These are phyloP conservation scores for Heimioporus retisporus DNA, from an alignment of 1,284 basidiomycete species.

Conservation along the genomic window DNA sequence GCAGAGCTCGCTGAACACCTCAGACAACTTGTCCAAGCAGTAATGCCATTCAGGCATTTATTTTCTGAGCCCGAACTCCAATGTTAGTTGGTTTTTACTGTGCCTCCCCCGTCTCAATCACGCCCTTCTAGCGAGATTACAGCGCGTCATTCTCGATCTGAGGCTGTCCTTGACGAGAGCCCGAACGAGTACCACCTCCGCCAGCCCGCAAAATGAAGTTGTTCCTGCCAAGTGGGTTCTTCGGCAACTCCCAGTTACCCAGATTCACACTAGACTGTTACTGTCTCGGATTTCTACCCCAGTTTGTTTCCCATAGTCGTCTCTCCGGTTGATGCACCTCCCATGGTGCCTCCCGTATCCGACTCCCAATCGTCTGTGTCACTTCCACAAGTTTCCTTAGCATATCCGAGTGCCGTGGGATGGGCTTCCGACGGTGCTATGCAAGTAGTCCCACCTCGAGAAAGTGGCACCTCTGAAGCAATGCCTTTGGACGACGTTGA, in stretches of 20 bases:
- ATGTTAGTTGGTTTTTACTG: conserved; percentile 20
- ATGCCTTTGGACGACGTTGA: not conserved
- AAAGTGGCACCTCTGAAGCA: conserved; percentile 7
- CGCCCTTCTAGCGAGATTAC: conserved; percentile 27
- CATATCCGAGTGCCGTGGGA: not conserved
- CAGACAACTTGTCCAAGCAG: conserved; percentile 25
- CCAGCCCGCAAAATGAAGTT: not conserved
- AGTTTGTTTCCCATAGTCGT: conserved; percentile 10
- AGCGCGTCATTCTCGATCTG: conserved; percentile 26
- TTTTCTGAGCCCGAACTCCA: conserved; percentile 37
- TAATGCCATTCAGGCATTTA: conserved; percentile 30
- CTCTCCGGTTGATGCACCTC: conserved; percentile 1
- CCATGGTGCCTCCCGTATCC: not conserved
- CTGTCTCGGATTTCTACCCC: not conserved
- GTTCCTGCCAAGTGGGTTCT: conserved; percentile 22
- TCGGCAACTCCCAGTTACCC: not conserved
- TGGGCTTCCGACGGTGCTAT: not conserved
- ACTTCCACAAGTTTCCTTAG: conserved; percentile 1
- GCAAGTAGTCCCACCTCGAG: not conserved
- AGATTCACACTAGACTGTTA: conserved; percentile 10
- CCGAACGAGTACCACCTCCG: not conserved
- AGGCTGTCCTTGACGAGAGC: conserved; percentile 3
- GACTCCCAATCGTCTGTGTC: not conserved
- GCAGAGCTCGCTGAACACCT: conserved; percentile 23
- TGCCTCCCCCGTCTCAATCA: conserved; percentile 1